Base-by-base conservation (phyloP, 495 filamentous ascomycete species). In the Penicillium robsamsonii region DNA sequence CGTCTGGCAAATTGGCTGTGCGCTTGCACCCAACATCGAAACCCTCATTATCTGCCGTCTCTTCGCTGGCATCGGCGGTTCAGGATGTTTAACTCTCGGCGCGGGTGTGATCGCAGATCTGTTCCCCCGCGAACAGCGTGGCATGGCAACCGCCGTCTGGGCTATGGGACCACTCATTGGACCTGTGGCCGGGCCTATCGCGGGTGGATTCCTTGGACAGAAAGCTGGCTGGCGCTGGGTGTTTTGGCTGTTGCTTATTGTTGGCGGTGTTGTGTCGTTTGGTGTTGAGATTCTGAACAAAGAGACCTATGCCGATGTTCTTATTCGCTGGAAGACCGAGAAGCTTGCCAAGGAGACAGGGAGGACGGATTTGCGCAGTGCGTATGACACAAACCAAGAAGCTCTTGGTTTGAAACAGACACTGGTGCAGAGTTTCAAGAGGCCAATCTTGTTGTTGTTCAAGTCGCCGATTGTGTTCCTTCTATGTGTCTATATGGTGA, bases 31-130 rank as follows among this genome's bases (percentile, higher is more conserved):
- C 1, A 71, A 70, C 49, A 75, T 82, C 60, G 61, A 66, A 18
- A 70, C 75, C 51, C 57, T 86, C 18, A 75, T 83, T 43, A 73
- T 66, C 3, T 84, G 82, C 49, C 76, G 82, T 1, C 68, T 83
- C 40, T 60, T 86, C 10, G 74, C 75, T 46, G 83, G 83, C 8
- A 69, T 72, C 24, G 71, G 69, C 18, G 81, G 79, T 3, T 71
- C 75, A 0, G 71, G 75, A 7, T 77, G 79, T 4, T 52, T 85
- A 4, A 79, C 82, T 0, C 72, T 79, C 17, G 81, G 80, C 12
- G 78, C 75, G 9, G 82, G 80, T 8, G 80, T 78, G 3, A 79
- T 82, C 44, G 78, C 79, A 1, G 83, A 86, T 53, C 42, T 85
- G 6, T 81, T 83, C 57, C 66, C 69, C 0, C 57, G 65, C 0